Base-by-base conservation (phyloP, 2,329 filamentous ascomycete genomes). In the Penicillium thymicola region DNA sequence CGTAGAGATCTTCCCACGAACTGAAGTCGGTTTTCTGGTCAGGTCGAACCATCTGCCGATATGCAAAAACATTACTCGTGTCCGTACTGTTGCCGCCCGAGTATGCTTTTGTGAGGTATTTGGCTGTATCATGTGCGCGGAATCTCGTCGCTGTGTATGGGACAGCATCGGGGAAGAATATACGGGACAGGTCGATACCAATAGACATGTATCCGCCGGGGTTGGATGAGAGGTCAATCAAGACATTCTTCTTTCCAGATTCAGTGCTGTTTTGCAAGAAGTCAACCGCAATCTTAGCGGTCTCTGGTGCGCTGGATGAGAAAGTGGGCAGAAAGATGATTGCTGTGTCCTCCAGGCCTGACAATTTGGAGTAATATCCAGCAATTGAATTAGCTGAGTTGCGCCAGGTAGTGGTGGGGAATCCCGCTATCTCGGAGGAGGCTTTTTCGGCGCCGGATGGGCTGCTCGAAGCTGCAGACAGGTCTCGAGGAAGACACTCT, bases 221-320 rank as follows among this genome's bases (percentile, higher is more conserved):
- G 60, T 89, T 90, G 2, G 75, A 78, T 4, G 82, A 79, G 7
- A 89, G 66, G 60, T 89, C 87, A 57, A 89, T 81, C 30, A 89
- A 77, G 5, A 89, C 75, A 67, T 83, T 85, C n/a, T 75, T 82
- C 67, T 85, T 85, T 2, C 78, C 76, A 2, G 74, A 73, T 2
- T 51, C 48, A 14, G 63, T 65, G 51, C 64, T 68, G 36, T 70
- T 68, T 7, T 61, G 54, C 21, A 71, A 36, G 50, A 71, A 71
- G 11, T 68, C 51, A 28, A 60, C 57, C 2, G 62, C 59, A 13
- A 64, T 36, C 23, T 62, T 50, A 8, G 63, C 63, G 21, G 67
- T 60, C 16, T 65, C 56, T 8, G 38, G 18, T 9, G 67, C 57
- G 4, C 34, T 59, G 5, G 60, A 63, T 13, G 60, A 59, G 49